Percentiles rank a stretch among this genome's conserved stretches.
Evolutionary conservation across 1,284 basidiomycete genomes (phyloP).

Genomic region (Chiua sp.): DNA sequence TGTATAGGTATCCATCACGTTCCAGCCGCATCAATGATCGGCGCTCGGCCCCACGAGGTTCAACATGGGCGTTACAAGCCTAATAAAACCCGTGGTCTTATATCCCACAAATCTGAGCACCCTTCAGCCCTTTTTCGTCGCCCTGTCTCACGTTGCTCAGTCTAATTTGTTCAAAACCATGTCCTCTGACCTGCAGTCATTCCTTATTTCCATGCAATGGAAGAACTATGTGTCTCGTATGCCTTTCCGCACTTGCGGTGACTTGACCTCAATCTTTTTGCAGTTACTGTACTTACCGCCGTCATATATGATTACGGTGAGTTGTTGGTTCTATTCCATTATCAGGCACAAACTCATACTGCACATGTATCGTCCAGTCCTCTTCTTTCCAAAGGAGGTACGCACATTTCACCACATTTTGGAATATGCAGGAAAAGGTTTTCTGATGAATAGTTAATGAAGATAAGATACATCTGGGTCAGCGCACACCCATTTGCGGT

Average conservation of each 20-base stretch:
- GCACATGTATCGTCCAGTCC: neutral
- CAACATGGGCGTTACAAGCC: slow-evolving; percentile 9
- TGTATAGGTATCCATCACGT: too few relatives aligned
- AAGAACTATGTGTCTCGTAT: slow-evolving; percentile 1
- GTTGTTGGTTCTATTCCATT: neutral
- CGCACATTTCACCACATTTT: too few relatives aligned
- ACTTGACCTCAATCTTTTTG: neutral
- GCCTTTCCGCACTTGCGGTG: neutral
- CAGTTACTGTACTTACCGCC: slow-evolving; percentile 3
- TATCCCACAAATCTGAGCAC: too few relatives aligned
- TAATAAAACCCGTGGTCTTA: slow-evolving; percentile 38
- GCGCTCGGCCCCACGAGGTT: too few relatives aligned
- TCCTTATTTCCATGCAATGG: neutral
- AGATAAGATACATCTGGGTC: slow-evolving; percentile 19
- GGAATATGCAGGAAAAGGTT: too few relatives aligned
- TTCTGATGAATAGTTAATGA: neutral
- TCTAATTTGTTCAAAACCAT: too few relatives aligned
- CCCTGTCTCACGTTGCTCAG: too few relatives aligned
- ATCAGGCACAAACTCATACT: too few relatives aligned
- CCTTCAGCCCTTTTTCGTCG: too few relatives aligned
- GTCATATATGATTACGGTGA: slow-evolving; percentile 2
- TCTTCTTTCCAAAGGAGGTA: slow-evolving; percentile 3
- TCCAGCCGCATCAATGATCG: too few relatives aligned
- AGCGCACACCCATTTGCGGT: neutral
- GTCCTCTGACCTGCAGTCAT: too few relatives aligned